Conservation (phyloP, 768 basidiomycete genomes). For the Leccinum imitatum region DNA sequence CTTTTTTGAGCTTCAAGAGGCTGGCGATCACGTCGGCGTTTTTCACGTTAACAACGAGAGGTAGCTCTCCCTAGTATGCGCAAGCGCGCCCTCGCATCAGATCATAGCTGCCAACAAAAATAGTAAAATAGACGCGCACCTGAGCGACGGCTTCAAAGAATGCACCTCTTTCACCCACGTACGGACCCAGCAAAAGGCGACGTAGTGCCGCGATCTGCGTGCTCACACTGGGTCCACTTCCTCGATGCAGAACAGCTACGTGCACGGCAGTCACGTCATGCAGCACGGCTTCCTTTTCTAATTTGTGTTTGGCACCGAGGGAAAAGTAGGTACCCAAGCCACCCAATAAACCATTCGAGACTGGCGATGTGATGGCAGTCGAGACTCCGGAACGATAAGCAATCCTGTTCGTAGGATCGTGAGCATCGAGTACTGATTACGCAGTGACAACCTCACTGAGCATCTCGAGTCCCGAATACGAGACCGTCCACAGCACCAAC, state of each 20-base stretch:
- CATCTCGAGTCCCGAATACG: conserved; percentile 51
- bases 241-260: conserved; percentile 39
- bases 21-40: conserved; percentile 78
- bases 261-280: conserved; percentile 67
- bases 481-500: conserved; percentile 66
- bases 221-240: conserved; percentile 48
- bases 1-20: conserved; percentile 57
- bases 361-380: conserved; percentile 60
- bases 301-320: conserved; percentile 54
- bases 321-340: conserved; percentile 67
- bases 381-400: conserved; percentile 79
- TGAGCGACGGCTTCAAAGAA: conserved; percentile 38
- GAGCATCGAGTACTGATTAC: not conserved
- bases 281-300: conserved; percentile 65
- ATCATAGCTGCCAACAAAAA: not conserved
- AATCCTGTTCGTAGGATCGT: conserved; percentile 41
- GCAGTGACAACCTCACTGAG: conserved; percentile 37
- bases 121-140: conserved; percentile 32
- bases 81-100: conserved; percentile 1
- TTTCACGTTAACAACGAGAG: conserved; percentile 65
- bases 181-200: conserved; percentile 39
- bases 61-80: conserved; percentile 47
- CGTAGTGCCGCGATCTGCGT: conserved; percentile 62
- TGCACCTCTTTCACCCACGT: conserved; percentile 25
- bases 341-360: conserved; percentile 50